Percentiles rank a stretch among this genome's conserved stretches.
Evolutionary conservation across 1,139 yeast species (phyloP).

Genomic region (Arxiozyma heterogenica): DNA sequence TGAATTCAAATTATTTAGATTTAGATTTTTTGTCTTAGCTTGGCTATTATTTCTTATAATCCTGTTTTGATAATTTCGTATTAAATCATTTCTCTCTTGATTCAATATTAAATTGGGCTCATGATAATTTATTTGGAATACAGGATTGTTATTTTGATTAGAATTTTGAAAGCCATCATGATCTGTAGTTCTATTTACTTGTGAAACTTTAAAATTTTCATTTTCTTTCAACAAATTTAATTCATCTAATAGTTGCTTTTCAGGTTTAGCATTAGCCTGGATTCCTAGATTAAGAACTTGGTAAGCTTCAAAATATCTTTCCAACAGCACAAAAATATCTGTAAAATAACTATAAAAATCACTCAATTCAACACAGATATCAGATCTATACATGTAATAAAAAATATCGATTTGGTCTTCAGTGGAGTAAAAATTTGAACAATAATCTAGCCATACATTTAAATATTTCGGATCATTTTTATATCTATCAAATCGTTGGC

Average conservation of each 20-base stretch:
- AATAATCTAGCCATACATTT: constrained; percentile 55
- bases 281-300: constrained; percentile 59
- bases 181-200: too few relatives aligned
- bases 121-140: neutral
- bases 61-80: neutral
- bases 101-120: neutral
- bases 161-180: neutral
- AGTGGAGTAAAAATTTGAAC: constrained; percentile 17
- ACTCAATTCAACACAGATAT: constrained; percentile 61
- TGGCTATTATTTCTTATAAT: neutral
- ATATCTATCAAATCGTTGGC: constrained; percentile 57
- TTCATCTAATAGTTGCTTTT: constrained; percentile 1
- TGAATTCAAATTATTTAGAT: neutral
- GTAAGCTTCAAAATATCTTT: constrained; percentile 49
- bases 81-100: neutral
- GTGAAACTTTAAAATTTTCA: neutral
- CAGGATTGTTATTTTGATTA: neutral
- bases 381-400: constrained; percentile 61
- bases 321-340: constrained; percentile 43
- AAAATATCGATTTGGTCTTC: constrained; percentile 44
- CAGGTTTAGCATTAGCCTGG: constrained; percentile 18
- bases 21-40: too few relatives aligned
- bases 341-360: constrained; percentile 79
- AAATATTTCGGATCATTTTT: constrained; percentile 77
- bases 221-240: constrained; percentile 2